Evolutionary conservation across 208 protist species (phyloP).

Genomic region (Entamoeba nuttalli): DNA sequence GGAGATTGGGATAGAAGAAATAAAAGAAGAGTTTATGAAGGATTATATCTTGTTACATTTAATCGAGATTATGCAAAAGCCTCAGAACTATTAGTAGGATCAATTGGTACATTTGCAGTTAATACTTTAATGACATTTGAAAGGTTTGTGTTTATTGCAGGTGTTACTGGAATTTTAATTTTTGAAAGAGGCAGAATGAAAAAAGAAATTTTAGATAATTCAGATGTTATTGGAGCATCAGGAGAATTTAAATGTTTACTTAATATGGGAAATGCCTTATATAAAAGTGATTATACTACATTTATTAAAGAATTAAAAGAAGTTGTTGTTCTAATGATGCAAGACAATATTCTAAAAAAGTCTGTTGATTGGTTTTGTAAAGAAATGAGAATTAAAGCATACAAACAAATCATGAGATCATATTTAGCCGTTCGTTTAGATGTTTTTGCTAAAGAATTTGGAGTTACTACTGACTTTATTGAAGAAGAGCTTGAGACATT

Average conservation of each 20-base stretch:
- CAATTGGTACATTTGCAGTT: neutral
- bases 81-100: neutral
- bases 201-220: neutral
- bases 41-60: neutral
- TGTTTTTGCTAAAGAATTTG: neutral
- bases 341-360: neutral
- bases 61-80: neutral
- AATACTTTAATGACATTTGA: neutral
- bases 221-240: neutral
- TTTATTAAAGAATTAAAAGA: neutral
- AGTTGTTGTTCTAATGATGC: neutral
- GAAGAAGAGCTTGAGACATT: neutral
- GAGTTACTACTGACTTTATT: neutral
- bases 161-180: neutral
- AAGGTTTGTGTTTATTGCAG: neutral
- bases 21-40: neutral
- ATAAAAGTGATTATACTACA: neutral
- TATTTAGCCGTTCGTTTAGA: neutral
- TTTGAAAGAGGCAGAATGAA: neutral
- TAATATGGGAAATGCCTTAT: neutral
- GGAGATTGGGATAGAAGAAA: neutral
- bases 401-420: neutral
- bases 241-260: neutral
- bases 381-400: neutral
- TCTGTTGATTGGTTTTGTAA: neutral